Conservation (phyloP, 768 basidiomycete species). For the Cytidiella melzeri region DNA sequence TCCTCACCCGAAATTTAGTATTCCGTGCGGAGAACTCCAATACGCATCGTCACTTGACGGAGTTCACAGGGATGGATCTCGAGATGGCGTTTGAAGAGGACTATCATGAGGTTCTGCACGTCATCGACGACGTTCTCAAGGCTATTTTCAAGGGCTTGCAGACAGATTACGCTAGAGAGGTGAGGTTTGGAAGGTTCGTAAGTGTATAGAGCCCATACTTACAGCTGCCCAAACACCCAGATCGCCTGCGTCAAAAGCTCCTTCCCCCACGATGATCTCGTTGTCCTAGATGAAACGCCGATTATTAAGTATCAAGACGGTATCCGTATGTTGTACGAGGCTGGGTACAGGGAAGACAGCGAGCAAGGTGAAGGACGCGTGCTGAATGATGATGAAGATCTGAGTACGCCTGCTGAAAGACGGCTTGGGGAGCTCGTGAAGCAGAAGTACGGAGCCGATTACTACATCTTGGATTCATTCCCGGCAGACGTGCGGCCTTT, state of each 20-base stretch:
- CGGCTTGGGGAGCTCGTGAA: slow-evolving; percentile 87
- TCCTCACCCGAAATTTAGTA: neutral
- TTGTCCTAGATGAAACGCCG: slow-evolving; percentile 50
- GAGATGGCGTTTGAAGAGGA: slow-evolving; percentile 98
- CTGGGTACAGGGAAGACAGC: slow-evolving; percentile 30
- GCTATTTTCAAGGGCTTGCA: slow-evolving; percentile 81
- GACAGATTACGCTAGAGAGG: slow-evolving; percentile 71
- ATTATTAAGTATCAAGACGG: slow-evolving; percentile 44
- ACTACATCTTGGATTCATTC: slow-evolving; percentile 97
- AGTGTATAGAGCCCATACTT: neutral
- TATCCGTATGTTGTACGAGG: slow-evolving; percentile 45
- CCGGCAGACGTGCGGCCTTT: slow-evolving; percentile 91
- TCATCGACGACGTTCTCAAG: slow-evolving; percentile 81
- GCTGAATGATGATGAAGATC: slow-evolving; percentile 42
- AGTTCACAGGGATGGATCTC: slow-evolving; percentile 96
- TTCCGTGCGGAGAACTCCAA: slow-evolving; percentile 98
- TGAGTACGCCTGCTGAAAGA: slow-evolving; percentile 92
- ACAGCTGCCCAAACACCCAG: slow-evolving; percentile 11
- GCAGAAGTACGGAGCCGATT: slow-evolving; percentile 93
- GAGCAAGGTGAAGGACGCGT: slow-evolving; percentile 18
- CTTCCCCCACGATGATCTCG: slow-evolving; percentile 49
- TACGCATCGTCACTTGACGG: slow-evolving; percentile 96
- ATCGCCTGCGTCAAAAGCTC: slow-evolving; percentile 38
- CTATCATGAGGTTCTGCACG: slow-evolving; percentile 94
- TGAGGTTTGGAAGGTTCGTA: slow-evolving; percentile 41